Percentiles rank a stretch among this genome's conserved stretches.
Evolutionary conservation across 305 asterid species (phyloP).

Genomic region (Solanum hybrid): DNA sequence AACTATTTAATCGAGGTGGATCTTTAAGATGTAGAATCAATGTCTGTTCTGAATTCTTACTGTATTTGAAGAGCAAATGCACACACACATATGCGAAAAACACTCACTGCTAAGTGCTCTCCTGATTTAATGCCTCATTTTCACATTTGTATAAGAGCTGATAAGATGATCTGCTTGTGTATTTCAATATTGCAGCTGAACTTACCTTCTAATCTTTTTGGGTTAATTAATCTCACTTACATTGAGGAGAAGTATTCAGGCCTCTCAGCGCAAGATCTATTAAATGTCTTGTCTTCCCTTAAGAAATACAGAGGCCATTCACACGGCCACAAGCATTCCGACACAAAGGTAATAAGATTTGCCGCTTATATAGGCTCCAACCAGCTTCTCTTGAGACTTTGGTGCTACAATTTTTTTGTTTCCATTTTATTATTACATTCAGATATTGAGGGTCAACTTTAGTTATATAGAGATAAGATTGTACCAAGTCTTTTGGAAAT

Average conservation of each 20-base stretch:
- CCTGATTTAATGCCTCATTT: background rate
- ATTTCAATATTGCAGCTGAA: slow-evolving; percentile 34
- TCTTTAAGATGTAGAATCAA: background rate
- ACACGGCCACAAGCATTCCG: slow-evolving; percentile 27
- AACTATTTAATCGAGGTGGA: background rate
- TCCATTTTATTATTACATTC: background rate
- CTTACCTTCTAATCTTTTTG: slow-evolving; percentile 37
- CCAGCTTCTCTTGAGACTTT: background rate
- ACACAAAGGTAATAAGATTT: slow-evolving; percentile 28
- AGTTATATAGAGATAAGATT: background rate
- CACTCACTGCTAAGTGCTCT: background rate
- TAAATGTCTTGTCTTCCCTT: slow-evolving; percentile 64
- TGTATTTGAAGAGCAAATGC: background rate
- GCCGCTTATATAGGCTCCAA: background rate
- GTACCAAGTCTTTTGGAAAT: background rate
- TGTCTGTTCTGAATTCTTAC: background rate
- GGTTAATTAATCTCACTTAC: slow-evolving; percentile 50
- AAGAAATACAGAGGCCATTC: slow-evolving; percentile 32
- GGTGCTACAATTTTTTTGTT: background rate
- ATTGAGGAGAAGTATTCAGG: slow-evolving; percentile 75
- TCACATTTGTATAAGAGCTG: background rate
- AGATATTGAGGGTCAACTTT: background rate
- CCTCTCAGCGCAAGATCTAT: slow-evolving; percentile 59
- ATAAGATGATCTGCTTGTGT: slow-evolving; percentile 7
- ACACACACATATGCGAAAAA: background rate